These are phyloP conservation scores for Entomortierella lignicola DNA, from an alignment of 192 early-diverging fungal genomes.

Conservation along the genomic window DNA sequence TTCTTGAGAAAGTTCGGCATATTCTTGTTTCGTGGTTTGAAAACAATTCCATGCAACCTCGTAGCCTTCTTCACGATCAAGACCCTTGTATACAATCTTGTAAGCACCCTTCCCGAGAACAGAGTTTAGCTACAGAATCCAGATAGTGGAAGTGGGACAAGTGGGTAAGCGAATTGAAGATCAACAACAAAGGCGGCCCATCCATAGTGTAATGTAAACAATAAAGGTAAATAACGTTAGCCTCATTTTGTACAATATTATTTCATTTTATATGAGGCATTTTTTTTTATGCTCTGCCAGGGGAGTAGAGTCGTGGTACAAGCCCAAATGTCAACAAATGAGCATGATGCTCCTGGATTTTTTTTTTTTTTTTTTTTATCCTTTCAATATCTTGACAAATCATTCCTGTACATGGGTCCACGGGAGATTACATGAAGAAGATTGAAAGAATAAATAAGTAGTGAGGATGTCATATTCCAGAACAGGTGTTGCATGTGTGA, in stretches of 20 bases:
- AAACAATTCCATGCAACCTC: constrained; percentile 93
- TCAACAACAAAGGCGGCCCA: neutral
- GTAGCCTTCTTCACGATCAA: constrained; percentile 89
- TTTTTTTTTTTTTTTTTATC: constrained; percentile 6
- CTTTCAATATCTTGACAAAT: neutral
- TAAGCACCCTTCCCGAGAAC: constrained; percentile 86
- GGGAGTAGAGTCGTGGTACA: neutral
- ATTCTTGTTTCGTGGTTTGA: constrained; percentile 81
- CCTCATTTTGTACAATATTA: constrained; percentile 4
- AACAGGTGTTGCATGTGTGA: no score
- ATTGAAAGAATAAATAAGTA: neutral
- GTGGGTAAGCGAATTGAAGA: no score
- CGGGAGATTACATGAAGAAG: neutral
- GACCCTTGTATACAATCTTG: constrained; percentile 89
- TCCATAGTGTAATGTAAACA: neutral
- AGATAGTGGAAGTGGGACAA: no score
- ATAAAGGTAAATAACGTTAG: constrained; percentile 23
- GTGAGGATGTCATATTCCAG: no score
- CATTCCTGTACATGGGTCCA: neutral
- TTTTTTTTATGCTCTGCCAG: constrained; percentile 28
- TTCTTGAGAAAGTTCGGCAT: constrained; percentile 76
- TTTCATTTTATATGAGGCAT: constrained; percentile 31
- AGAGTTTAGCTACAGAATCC: constrained; percentile 64
- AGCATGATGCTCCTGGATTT: constrained; percentile 19
- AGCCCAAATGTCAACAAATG: constrained; percentile 17